phyloP scores from a whole-genome alignment of 768 basidiomycete genomes.

The Tylopilus intermedius region DNA sequence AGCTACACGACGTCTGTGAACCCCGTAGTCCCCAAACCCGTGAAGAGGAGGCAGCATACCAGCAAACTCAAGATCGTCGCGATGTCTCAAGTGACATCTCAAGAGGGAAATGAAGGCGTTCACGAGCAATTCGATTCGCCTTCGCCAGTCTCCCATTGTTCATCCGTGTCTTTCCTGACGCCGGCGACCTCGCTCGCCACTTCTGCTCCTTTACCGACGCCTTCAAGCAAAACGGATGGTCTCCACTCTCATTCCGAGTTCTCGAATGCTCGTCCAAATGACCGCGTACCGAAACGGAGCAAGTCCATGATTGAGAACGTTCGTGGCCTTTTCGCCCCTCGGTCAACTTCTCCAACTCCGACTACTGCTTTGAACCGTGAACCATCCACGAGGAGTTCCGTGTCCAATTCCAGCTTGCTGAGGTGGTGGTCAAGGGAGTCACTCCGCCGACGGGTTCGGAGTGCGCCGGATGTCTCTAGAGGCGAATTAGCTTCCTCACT shows the following conservation, averaged over 20 bases:
- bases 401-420: conserved; percentile 31
- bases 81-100: conserved; percentile 14
- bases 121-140: conserved; percentile 29
- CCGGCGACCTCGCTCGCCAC: conserved; percentile 22
- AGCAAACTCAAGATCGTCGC: conserved; percentile 29
- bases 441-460: conserved; percentile 48
- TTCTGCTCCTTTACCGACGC: conserved; percentile 12
- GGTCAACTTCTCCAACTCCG: conserved; percentile 42
- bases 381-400: conserved; percentile 25
- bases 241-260: conserved; percentile 27
- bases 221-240: conserved; percentile 10
- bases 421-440: conserved; percentile 49
- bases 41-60: conserved; percentile 20
- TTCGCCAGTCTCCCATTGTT: conserved; percentile 39
- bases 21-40: conserved; percentile 8
- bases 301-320: conserved; percentile 61
- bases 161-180: conserved; percentile 28
- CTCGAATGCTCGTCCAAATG: conserved; percentile 19
- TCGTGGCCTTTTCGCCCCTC: conserved; percentile 52
- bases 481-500: conserved; percentile 24
- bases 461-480: conserved; percentile 43
- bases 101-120: conserved; percentile 23
- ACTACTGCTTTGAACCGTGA: conserved; percentile 27
- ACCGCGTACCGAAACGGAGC: conserved; percentile 37
- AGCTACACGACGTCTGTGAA: background rate